Conservation (phyloP, 352 stramenopile genomes). For the Globisporangium irregulare region DNA sequence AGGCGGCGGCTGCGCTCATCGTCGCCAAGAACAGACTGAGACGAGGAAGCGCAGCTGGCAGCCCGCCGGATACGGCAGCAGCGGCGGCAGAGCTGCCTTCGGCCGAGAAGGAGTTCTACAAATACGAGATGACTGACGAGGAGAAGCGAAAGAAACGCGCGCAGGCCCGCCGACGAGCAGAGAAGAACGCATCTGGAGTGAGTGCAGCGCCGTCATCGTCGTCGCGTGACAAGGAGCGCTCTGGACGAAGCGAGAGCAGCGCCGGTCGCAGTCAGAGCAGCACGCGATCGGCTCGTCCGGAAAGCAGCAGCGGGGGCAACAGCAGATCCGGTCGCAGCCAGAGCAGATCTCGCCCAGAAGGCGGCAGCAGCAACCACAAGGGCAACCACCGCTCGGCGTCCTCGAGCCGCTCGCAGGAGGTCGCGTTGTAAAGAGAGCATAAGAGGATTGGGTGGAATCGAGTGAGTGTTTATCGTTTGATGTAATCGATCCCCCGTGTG, state of each 20-base stretch:
- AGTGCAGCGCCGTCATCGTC: constrained; percentile 1
- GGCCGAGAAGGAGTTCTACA: constrained; percentile 69
- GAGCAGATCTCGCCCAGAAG: constrained; percentile 22
- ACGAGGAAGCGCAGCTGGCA: constrained; percentile 23
- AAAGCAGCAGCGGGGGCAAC: constrained; percentile 14
- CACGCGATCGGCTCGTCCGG: constrained; percentile 4
- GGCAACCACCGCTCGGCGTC: constrained; percentile 24
- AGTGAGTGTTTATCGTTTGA: constrained; percentile 13
- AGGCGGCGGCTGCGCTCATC: constrained; percentile 47
- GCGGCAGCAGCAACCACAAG: constrained; percentile 23
- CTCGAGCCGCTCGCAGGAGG: constrained; percentile 26
- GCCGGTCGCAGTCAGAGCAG: constrained; percentile 14
- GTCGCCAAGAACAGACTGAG: constrained; percentile 60
- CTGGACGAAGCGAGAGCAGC: constrained; percentile 15
- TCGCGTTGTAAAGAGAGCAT: constrained; percentile 20
- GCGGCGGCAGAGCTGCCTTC: constrained; percentile 31
- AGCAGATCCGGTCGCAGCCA: constrained; percentile 20
- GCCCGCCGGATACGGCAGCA: constrained; percentile 15
- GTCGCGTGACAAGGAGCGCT: constrained; percentile 13
- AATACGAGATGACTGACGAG: constrained; percentile 82
- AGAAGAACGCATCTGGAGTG: constrained; percentile 51
- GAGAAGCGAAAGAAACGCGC: constrained; percentile 71
- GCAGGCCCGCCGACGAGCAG: constrained; percentile 51
- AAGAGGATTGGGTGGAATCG: not conserved
- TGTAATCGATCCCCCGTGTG: constrained; percentile 8